Evolutionary conservation across 2,329 filamentous ascomycete genomes (phyloP).

Genomic region (Paecilomyces sp.): DNA sequence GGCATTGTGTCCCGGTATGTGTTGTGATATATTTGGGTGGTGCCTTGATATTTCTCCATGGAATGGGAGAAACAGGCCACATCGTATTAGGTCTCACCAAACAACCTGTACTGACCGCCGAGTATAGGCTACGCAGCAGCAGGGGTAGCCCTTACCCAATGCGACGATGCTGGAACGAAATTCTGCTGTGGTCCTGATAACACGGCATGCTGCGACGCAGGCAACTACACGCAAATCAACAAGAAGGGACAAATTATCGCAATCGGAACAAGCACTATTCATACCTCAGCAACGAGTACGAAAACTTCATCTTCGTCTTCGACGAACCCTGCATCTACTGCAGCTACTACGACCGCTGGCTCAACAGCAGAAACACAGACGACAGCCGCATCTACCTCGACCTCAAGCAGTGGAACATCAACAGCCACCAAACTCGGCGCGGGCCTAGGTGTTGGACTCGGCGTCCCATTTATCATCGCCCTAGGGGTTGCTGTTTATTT

Average conservation of each 20-base stretch:
- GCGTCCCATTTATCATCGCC: not conserved
- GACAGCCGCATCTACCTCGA: not conserved
- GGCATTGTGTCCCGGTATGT: not conserved
- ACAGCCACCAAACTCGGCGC: not conserved
- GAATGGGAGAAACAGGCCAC: not conserved
- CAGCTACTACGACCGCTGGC: not conserved
- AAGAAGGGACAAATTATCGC: not conserved
- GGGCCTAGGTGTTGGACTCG: not conserved
- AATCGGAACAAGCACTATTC: not conserved
- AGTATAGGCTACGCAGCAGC: not conserved
- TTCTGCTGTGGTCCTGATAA: not conserved
- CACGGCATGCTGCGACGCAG: not conserved
- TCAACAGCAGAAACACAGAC: not conserved
- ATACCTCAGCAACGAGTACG: not conserved
- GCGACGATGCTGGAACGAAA: not conserved
- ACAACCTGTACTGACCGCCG: not conserved
- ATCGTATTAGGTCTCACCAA: not conserved
- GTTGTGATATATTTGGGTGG: not conserved
- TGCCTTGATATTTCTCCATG: not conserved
- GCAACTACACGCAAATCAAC: not conserved
- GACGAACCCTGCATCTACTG: not conserved
- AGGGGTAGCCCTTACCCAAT: not conserved
- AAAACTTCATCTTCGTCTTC: not conserved
- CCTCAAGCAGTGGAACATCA: not conserved
- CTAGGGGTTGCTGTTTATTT: not conserved